These are phyloP conservation scores for Hanseniaspora hatyaiensis DNA, from an alignment of 805 yeast genomes.

Conservation along the genomic window DNA sequence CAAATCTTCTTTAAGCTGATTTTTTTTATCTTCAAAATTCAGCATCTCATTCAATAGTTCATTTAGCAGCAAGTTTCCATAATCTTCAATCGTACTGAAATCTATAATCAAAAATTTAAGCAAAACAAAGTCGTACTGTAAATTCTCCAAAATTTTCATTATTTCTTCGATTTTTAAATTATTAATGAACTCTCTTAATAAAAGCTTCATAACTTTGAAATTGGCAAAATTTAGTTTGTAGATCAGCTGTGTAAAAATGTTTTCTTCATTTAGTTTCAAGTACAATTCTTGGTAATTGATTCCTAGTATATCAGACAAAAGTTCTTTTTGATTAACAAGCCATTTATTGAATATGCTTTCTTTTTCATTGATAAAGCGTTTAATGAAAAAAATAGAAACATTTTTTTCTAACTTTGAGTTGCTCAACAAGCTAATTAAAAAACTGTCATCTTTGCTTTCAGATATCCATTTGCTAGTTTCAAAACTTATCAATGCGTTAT, in stretches of 20 bases:
- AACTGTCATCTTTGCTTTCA: background rate
- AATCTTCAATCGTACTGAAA: conserved; percentile 15
- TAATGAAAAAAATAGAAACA: background rate
- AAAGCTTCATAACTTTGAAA: conserved; percentile 6
- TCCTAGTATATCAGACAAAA: background rate
- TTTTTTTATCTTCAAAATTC: background rate
- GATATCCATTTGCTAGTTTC: background rate
- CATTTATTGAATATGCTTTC: background rate
- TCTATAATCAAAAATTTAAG: conserved; percentile 8
- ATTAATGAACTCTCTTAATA: conserved; percentile 10
- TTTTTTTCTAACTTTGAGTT: background rate
- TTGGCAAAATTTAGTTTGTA: conserved; percentile 9
- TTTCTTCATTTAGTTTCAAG: conserved; percentile 9
- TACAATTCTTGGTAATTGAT: conserved; percentile 7
- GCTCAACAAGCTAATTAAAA: background rate
- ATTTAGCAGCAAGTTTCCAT: conserved; percentile 10
- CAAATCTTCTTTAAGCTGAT: no score
- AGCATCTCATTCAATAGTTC: conserved; percentile 4
- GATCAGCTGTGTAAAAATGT: conserved; percentile 6
- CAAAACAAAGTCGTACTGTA: conserved; percentile 8
- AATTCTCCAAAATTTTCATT: background rate
- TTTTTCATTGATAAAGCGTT: background rate
- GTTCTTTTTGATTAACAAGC: conserved; percentile 6
- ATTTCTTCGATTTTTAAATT: conserved; percentile 13
- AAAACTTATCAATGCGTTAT: background rate